Conservation (phyloP, 2,329 filamentous ascomycete genomes). For the Colletotrichum destructivum region DNA sequence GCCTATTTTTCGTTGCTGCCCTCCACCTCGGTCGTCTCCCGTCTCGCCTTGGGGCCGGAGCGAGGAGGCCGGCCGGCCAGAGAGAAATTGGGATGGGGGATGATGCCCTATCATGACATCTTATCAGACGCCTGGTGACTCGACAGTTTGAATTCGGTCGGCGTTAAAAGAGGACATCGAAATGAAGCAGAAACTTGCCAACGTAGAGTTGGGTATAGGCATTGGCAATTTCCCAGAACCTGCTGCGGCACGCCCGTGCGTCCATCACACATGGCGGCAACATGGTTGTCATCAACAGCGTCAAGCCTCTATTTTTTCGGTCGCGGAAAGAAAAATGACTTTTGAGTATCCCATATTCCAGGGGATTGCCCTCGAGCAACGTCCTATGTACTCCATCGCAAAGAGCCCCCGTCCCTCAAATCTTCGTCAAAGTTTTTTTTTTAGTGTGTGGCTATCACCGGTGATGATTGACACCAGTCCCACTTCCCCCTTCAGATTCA, state of each 20-base stretch:
- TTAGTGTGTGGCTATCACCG: background rate
- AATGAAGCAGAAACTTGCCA: background rate
- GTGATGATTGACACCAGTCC: background rate
- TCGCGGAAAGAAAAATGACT: slow-evolving; percentile 31
- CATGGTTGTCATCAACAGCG: slow-evolving; percentile 7
- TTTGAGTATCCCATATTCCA: slow-evolving; percentile 39
- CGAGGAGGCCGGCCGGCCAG: background rate
- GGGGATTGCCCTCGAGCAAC: slow-evolving; percentile 26
- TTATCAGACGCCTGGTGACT: background rate
- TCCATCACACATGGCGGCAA: no score
- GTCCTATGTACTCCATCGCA: slow-evolving; percentile 37
- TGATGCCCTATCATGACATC: background rate
- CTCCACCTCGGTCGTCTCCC: background rate
- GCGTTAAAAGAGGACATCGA: background rate
- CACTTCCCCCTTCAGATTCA: slow-evolving; percentile 1
- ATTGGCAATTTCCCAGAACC: background rate
- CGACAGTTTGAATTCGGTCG: background rate
- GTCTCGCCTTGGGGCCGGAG: background rate
- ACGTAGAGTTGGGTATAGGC: background rate
- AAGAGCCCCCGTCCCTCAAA: background rate
- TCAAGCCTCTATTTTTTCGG: slow-evolving; percentile 21
- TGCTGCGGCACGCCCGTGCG: background rate
- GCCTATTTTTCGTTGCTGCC: background rate
- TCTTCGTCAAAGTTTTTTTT: slow-evolving; percentile 12
- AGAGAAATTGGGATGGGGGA: background rate